Conservation (phyloP, 768 basidiomycete genomes). For the Agaricus sinodeliciosus region DNA sequence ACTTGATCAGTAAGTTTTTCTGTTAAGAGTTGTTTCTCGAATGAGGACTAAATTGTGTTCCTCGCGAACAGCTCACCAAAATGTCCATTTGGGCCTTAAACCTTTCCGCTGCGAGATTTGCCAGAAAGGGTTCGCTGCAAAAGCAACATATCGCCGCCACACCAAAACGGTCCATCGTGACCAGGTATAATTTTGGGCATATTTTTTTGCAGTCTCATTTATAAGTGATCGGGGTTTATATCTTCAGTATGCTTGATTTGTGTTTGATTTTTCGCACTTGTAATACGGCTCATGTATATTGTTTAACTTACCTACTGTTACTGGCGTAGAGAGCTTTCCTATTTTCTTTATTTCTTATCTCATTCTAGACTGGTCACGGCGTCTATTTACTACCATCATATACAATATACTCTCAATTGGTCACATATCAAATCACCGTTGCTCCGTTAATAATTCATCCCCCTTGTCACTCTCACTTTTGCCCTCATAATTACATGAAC, state of each 20-base stretch:
- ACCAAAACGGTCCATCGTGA: conserved; percentile 12
- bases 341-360: too few relatives aligned
- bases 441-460: too few relatives aligned
- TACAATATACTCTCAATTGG: too few relatives aligned
- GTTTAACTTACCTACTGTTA: too few relatives aligned
- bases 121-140: conserved; percentile 11
- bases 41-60: neutral
- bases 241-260: neutral
- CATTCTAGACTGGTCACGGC: too few relatives aligned
- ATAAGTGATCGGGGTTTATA: neutral
- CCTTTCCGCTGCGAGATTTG: conserved; percentile 11
- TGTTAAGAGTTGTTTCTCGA: neutral
- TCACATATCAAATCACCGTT: too few relatives aligned
- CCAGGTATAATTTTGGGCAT: conserved; percentile 1
- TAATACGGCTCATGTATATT: too few relatives aligned
- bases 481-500: neutral
- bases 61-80: conserved; percentile 11
- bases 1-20: conserved; percentile 19
- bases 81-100: conserved; percentile 14
- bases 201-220: neutral
- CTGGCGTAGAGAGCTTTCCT: too few relatives aligned
- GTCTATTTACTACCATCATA: too few relatives aligned
- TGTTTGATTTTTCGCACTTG: neutral
- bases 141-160: conserved; percentile 13
- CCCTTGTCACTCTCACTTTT: neutral